These are phyloP conservation scores for Coffea canephora DNA, from an alignment of 257 asterid species.

Conservation along the genomic window DNA sequence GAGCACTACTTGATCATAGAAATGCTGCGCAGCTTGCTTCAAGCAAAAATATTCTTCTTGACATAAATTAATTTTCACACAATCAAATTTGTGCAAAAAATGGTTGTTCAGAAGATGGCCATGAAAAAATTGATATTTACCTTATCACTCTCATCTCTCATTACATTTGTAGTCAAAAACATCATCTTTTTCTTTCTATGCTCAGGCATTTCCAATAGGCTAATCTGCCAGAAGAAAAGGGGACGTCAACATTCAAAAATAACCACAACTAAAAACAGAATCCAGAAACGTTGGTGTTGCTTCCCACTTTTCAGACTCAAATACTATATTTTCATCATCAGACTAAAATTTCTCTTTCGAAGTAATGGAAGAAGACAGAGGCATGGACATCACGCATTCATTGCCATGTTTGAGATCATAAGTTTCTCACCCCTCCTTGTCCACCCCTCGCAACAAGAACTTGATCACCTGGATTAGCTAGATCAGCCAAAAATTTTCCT, in stretches of 20 bases:
- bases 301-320: background rate
- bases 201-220: conserved; percentile 81
- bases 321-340: background rate
- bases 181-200: conserved; percentile 46
- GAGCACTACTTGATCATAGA: no score
- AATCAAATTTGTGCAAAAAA: background rate
- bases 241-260: conserved; percentile 11
- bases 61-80: background rate
- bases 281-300: conserved; percentile 1
- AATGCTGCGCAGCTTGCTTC: background rate
- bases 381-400: background rate
- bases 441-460: conserved; percentile 96
- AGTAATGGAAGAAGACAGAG: background rate
- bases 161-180: conserved; percentile 55
- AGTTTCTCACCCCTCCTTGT: conserved; percentile 88
- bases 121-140: conserved; percentile 29
- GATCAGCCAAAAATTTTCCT: conserved; percentile 90
- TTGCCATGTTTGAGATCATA: conserved; percentile 9
- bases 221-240: conserved; percentile 57
- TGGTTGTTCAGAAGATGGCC: background rate
- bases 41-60: background rate
- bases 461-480: conserved; percentile 82
- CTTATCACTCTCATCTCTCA: conserved; percentile 92
- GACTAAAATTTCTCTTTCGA: background rate
- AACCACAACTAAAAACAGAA: conserved; percentile 9